Evolutionary conservation across 139 green algal species (phyloP).

Genomic region (Micractinium sp.): DNA sequence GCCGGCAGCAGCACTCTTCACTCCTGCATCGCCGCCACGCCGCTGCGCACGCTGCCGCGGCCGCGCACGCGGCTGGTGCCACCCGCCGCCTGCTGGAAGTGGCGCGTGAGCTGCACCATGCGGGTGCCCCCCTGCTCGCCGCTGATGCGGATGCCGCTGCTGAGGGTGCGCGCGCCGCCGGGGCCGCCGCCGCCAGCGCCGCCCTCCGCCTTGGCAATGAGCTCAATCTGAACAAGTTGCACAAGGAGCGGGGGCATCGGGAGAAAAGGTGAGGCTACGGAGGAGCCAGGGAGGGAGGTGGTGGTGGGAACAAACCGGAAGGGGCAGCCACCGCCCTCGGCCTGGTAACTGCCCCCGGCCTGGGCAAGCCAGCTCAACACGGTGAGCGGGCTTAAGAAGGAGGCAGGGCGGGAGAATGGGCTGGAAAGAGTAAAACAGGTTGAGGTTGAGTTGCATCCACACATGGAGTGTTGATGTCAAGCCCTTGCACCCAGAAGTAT

Average conservation of each 20-base stretch:
- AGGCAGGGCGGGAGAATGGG: too few species aligned
- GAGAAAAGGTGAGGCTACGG: too few species aligned
- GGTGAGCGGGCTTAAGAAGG: too few species aligned
- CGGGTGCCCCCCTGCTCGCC: constrained; percentile 24
- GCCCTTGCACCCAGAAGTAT: too few species aligned
- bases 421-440: too few species aligned
- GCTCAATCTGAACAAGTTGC: constrained; percentile 41
- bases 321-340: too few species aligned
- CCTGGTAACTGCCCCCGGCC: too few species aligned
- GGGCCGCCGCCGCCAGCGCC: constrained; percentile 15
- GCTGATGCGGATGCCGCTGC: constrained; percentile 56
- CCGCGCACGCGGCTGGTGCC: constrained; percentile 13
- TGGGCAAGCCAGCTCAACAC: too few species aligned
- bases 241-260: not conserved
- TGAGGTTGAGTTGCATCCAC: too few species aligned
- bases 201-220: constrained; percentile 49
- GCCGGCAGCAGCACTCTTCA: not conserved
- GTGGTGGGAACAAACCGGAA: too few species aligned
- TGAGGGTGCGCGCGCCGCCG: constrained; percentile 40
- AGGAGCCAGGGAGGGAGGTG: not conserved
- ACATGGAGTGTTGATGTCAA: too few species aligned
- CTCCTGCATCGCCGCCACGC: constrained; percentile 25
- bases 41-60: constrained; percentile 24
- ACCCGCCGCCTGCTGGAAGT: constrained; percentile 33
- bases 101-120: constrained; percentile 28